Conservation (phyloP, 2,329 filamentous ascomycete genomes). For the Clonostachys chloroleuca region DNA sequence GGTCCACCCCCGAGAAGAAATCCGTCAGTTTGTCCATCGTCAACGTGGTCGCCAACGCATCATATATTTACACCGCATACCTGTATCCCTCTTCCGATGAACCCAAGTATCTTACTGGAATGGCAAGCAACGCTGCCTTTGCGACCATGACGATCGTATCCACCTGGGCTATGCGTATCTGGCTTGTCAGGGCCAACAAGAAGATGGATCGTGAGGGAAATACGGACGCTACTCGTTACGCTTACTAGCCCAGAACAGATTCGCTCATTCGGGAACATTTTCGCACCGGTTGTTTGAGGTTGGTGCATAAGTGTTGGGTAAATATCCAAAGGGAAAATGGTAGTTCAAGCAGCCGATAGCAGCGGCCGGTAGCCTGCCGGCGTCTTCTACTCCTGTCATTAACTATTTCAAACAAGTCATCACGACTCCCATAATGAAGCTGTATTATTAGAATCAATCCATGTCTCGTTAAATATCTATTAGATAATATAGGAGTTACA, state of each 20-base stretch:
- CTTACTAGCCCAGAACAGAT: conserved; percentile 3
- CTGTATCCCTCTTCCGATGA: conserved; percentile 7
- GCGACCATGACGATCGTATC: conserved; percentile 23
- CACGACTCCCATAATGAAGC: no score
- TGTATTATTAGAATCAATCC: no score
- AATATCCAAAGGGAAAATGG: no score
- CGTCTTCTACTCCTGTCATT: no score
- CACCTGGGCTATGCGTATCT: conserved; percentile 27
- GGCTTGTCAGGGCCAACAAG: conserved; percentile 26
- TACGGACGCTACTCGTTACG: conserved; percentile 4
- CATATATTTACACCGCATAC: conserved; percentile 10
- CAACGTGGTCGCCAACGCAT: conserved; percentile 8
- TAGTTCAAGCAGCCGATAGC: no score
- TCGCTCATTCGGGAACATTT: no score
- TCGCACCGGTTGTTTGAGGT: no score
- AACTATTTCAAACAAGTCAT: no score
- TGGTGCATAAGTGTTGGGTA: no score
- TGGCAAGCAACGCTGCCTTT: conserved; percentile 25
- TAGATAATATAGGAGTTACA: no score
- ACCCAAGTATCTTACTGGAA: conserved; percentile 18
- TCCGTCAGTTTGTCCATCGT: conserved; percentile 14
- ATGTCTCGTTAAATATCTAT: no score
- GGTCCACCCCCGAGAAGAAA: conserved; percentile 38
- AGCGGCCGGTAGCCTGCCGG: no score
- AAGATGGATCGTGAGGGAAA: conserved; percentile 10